Evolutionary conservation across 768 basidiomycete species (phyloP), one percentile per base, ranked within the genome.

Genomic region (Tricholoma terreum): DNA sequence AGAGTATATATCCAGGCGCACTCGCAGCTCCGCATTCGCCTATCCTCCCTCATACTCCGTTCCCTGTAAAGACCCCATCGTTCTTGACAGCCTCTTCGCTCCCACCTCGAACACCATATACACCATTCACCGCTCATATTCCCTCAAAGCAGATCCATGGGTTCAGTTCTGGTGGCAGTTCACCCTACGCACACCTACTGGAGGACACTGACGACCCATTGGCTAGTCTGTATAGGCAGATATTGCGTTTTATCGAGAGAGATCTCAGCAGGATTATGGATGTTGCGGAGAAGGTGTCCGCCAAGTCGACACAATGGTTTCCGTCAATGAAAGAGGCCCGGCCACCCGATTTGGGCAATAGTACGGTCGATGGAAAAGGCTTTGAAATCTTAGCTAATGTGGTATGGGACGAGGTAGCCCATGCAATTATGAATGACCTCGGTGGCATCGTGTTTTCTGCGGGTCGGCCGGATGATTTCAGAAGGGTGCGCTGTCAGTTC

Each of bases 311-410:
- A 46, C 65, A 75, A 43, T 63, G 57, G 7, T 49, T 53, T 35
- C 55, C 58, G 6, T 54, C 59, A 38, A 61, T 54, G 30, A 67
- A 61, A 56, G 69, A 55, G 60, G 36, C 35, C 21, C 38, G 38
- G 35, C 27, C 55, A 2, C 46, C 46, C 30, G 46, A 56, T 12
- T 22, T 12, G 12, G 52, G 56, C 19, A 10, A 57, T 43, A 30
- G 52, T 43, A 57, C 54, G 21, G 51, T 40, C 0, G 66, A 63
- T 10, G 67, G 63, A 2, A 67, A 77, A 21, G 82, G 84, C 0
- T 98, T 94, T 68, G 83, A 92, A 59, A 86, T 98, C 52, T 82
- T 98, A 77, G 84, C 88, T 0, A 89, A 91, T 63, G 90, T 96
- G 8, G 77, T 98, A 4, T 96, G 94, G 90, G 86, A 86, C 9